Evolutionary conservation across 768 basidiomycete species (phyloP), one percentile per base, ranked within the genome.

Genomic region (Termitomyces sp.): DNA sequence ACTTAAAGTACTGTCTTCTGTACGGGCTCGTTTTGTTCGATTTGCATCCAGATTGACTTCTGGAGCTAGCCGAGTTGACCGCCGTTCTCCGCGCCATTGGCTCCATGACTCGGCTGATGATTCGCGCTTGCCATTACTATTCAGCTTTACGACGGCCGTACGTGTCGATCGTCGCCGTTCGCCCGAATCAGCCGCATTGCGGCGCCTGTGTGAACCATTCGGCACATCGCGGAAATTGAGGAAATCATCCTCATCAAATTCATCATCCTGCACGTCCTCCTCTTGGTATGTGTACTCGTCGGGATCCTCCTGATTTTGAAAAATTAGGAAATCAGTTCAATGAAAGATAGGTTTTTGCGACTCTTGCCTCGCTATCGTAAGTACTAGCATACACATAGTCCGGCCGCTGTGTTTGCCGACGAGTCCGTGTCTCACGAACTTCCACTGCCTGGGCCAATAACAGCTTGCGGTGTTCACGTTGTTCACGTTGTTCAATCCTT

Each of bases 311-410:
- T 75, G 52, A 48, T 59, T 67, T 59, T 67, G 68, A 67, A 72
- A 68, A 71, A 67, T 72, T 65, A 66, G 59, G 37, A 52, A 47
- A 63, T 69, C 58, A 68, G 70, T 55, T 52, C 50, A 56, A 45
- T 49, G 57, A 60, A 58, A 54, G 48, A 57, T 55, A 53, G 45
- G 55, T 60, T 63, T 48, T 60, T 41, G 46, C 44, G 58, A 34
- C 52, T 73, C 82, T 73, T 76, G 76, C 87, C 71, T 88, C 90
- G 62, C 84, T 86, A 56, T 81, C 83, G 61, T 76, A 72, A 56
- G 78, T 78, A 63, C 86, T 80, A 64, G 79, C 77, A 70, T 92
- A 91, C 51, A 89, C 89, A 70, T 94, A 94, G 74, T 91, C 88
- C 46, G 89, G 88, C 60, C 81, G 84, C 42, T 80, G 80, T 3